Evolutionary conservation across 2,329 filamentous ascomycete species (phyloP), one percentile per base, ranked within the genome.

Genomic region (Davidsoniella neocaledoniae): DNA sequence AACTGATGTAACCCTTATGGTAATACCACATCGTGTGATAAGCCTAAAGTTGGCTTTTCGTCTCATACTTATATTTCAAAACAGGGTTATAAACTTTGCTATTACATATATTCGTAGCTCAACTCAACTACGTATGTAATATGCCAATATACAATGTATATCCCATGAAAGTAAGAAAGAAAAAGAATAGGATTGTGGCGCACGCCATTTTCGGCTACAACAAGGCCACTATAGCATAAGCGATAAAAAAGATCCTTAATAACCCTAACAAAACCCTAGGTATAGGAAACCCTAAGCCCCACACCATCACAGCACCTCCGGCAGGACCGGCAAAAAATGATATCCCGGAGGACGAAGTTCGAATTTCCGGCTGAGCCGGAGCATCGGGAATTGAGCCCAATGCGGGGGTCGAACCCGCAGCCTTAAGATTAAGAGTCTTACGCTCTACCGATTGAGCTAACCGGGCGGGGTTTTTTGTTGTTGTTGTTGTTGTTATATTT

Each of bases 381-480:
- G 50, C 53, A 54, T 50, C 48, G 53, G 50, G 53, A 54, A 50
- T 55, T 54, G 54, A 55, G 53, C 56, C 56, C 56, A 54, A 51
- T 54, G 61, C 60, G 61, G 63, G 62, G 62, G 61, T 64, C 62
- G 62, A 65, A 64, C 63, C 62, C 62, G 61, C 61, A 64, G 61
- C 63, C 62, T 64, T 64, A 61, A 64, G 62, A 65, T 64, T 74
- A 74, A 74, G 77, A 80, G 77, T 79, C 76, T 78, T 71, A 80
- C 76, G 76, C 76, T 81, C 77, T 81, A 79, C 73, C 72, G 72
- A 77, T 77, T 77, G 74, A 77, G 74, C 74, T 77, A 77, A 69
- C 71, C 70, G 66, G 70, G 70, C 70, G 45, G 47, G 53, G 23
- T 52, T 39, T 44, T n/a, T 16, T 4, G 26, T 29, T n/a, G n/a